A percentile compares a stretch with the other conserved stretches of the same genome.
These are phyloP conservation scores for Starmerella bombi DNA, from an alignment of 805 yeast genomes.

Conservation along the genomic window DNA sequence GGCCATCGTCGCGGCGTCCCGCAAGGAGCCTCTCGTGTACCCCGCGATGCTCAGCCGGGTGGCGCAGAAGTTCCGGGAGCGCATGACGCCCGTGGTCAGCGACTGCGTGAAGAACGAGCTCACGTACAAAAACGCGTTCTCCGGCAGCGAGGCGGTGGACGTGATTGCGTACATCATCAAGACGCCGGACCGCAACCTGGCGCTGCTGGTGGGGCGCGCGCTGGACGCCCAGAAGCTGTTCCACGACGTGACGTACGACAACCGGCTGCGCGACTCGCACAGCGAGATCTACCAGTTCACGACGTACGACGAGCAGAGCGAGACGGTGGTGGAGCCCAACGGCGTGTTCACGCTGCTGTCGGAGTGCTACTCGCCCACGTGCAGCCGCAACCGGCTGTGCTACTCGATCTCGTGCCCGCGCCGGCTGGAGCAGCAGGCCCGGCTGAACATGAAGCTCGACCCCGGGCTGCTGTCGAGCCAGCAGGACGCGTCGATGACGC, in stretches of 20 bases:
- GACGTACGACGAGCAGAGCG: slow-evolving; percentile 15
- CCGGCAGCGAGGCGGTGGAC: slow-evolving; percentile 90
- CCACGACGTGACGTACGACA: slow-evolving; percentile 92
- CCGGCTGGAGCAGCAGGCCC: slow-evolving; percentile 86
- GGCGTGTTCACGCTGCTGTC: slow-evolving; percentile 89
- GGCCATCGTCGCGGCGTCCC: slow-evolving; percentile 34
- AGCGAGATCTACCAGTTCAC: slow-evolving; percentile 75
- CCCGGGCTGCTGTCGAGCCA: slow-evolving; percentile 66
- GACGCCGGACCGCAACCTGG: slow-evolving; percentile 83
- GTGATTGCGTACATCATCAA: slow-evolving; percentile 72
- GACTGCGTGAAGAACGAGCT: slow-evolving; percentile 82
- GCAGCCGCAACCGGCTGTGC: slow-evolving; percentile 76
- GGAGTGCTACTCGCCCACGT: slow-evolving; percentile 94
- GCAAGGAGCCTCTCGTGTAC: slow-evolving; percentile 57
- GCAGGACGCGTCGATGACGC: slow-evolving; percentile 30
- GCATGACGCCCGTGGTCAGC: slow-evolving; percentile 42
- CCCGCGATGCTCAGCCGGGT: slow-evolving; percentile 84
- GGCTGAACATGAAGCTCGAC: slow-evolving; percentile 75
- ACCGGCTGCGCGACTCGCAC: slow-evolving; percentile 74
- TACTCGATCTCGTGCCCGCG: slow-evolving; percentile 95
- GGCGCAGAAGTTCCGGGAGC: slow-evolving; percentile 60
- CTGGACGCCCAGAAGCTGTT: slow-evolving; percentile 88
- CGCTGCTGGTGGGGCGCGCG: slow-evolving; percentile 76
- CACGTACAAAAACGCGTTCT: slow-evolving; percentile 82
- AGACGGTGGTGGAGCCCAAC: slow-evolving; percentile 36